phyloP scores from a whole-genome alignment of 768 basidiomycete species.

The Xerocomellus intermedius region DNA sequence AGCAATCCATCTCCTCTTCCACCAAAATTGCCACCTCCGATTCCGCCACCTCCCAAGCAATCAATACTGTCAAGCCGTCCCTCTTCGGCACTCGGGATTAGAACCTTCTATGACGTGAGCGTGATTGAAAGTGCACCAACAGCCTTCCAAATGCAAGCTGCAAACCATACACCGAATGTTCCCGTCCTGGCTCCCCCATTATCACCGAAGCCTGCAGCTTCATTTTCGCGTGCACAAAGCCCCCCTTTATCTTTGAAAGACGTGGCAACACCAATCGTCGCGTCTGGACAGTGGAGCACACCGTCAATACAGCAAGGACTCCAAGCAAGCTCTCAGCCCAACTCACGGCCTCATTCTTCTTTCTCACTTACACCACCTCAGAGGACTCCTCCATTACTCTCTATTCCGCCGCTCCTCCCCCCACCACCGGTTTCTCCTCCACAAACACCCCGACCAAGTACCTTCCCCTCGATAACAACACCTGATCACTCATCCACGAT shows the following conservation, averaged over 20 bases:
- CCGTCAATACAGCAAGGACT: conserved; percentile 12
- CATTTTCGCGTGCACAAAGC: conserved; percentile 15
- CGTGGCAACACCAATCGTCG: background rate
- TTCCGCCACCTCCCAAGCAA: conserved; percentile 35
- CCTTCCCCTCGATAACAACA: conserved; percentile 4
- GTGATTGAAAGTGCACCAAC: background rate
- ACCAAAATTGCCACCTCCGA: conserved; percentile 46
- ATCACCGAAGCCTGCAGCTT: conserved; percentile 31
- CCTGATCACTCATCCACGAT: conserved; percentile 9
- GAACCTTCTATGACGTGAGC: background rate
- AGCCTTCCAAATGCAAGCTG: background rate
- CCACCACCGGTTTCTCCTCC: conserved; percentile 32
- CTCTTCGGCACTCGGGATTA: conserved; percentile 6
- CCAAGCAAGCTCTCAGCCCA: conserved; percentile 19
- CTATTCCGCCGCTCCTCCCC: conserved; percentile 30
- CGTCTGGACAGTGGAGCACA: conserved; percentile 1
- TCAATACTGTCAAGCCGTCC: conserved; percentile 20
- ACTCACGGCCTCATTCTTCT: conserved; percentile 18
- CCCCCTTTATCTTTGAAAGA: conserved; percentile 8
- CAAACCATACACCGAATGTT: conserved; percentile 5
- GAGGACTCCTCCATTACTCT: conserved; percentile 22
- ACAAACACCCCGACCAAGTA: conserved; percentile 30
- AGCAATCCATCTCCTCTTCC: conserved; percentile 43
- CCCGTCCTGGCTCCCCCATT: conserved; percentile 23
- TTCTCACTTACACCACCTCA: conserved; percentile 25